Base-by-base conservation (phyloP, 2,329 filamentous ascomycete species). In the Phaeophleospora eucalypticola region DNA sequence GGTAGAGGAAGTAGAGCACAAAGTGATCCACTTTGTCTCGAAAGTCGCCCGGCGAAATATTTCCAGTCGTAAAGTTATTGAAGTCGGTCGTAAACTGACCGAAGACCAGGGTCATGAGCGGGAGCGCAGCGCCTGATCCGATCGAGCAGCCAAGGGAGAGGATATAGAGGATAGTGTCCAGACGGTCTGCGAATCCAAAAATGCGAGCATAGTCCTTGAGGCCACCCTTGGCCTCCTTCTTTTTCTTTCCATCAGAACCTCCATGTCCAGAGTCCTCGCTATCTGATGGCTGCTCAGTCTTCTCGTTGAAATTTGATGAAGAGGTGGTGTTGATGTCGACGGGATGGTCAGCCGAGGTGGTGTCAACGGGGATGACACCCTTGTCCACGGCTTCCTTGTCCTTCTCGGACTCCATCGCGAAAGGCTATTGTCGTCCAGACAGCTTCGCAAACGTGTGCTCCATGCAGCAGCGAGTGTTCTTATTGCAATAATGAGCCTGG, bases 1-100 rank as follows among this genome's bases (percentile, higher is more conserved):
- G 71, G 45, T 81, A 80, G 45, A 89, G 77, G 58, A 89, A 81
- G 64, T 83, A 87, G 0, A 89, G 68, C 1, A 78, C 81, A 49
- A 61, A 57, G n/a, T 48, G 36, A 40, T 62, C 54, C 37, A 62
- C 52, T 15, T 41, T 35, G 35, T 20, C 35, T 15, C 46, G 55
- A 46, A 61, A 62, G 14, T 53, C 38, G n/a, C 52, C 36, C 14
- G 47, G 39, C 18, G 29, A 38, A n/a, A 32, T 38, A 14, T 19
- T 29, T 12, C 58, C 57, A 10, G 49, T 46, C 10, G 57, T 50
- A 27, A 70, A 76, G 20, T 69, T 63, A 38, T 69, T 76, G 51
- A 77, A 75, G 33, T 67, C 57, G 3, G 68, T 71, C 3, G 75
- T 70, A 37, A 75, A 76, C 43, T 69, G 65, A 9, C 76, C 76